Conservation (phyloP, 306 rosid genomes). For the Medicago arabica region DNA sequence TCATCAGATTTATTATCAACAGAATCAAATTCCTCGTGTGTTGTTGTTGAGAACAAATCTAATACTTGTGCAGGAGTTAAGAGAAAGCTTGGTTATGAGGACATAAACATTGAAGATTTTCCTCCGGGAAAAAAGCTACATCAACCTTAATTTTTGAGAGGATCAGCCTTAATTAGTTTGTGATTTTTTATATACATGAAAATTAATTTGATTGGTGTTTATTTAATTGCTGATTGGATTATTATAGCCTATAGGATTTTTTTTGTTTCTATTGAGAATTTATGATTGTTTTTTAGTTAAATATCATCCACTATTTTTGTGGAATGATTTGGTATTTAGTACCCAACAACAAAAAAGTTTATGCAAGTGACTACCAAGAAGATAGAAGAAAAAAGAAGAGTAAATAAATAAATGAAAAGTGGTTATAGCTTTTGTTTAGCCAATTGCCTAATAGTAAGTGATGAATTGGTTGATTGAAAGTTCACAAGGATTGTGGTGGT, state of each 20-base stretch:
- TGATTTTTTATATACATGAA: constrained; percentile 36
- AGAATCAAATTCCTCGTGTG: constrained; percentile 49
- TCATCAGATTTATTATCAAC: constrained; percentile 51
- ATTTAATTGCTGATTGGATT: constrained; percentile 47
- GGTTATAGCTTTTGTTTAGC: constrained; percentile 48
- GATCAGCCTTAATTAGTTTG: constrained; percentile 37
- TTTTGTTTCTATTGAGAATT: constrained; percentile 31
- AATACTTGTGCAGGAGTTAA: constrained; percentile 57
- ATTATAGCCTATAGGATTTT: constrained; percentile 46
- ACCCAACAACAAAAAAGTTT: constrained; percentile 55
- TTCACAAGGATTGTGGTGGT: constrained; percentile 51
- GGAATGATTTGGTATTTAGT: constrained; percentile 63
- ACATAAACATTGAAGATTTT: constrained; percentile 47
- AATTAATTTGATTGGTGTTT: constrained; percentile 49
- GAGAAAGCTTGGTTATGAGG: constrained; percentile 74
- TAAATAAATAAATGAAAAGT: constrained; percentile 54
- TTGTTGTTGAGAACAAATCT: constrained; percentile 55
- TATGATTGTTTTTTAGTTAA: constrained; percentile 50
- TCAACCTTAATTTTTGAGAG: neutral
- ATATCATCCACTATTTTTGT: constrained; percentile 54
- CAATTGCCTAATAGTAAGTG: constrained; percentile 51
- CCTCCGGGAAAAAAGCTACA: constrained; percentile 56
- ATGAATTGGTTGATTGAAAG: constrained; percentile 3
- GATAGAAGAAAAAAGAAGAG: constrained; percentile 47
- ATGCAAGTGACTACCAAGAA: constrained; percentile 52